Percentiles rank a stretch among this genome's conserved stretches.
These are phyloP conservation scores for Diaporthe sp. DNA, from an alignment of 2,329 filamentous ascomycete species.

Conservation along the genomic window DNA sequence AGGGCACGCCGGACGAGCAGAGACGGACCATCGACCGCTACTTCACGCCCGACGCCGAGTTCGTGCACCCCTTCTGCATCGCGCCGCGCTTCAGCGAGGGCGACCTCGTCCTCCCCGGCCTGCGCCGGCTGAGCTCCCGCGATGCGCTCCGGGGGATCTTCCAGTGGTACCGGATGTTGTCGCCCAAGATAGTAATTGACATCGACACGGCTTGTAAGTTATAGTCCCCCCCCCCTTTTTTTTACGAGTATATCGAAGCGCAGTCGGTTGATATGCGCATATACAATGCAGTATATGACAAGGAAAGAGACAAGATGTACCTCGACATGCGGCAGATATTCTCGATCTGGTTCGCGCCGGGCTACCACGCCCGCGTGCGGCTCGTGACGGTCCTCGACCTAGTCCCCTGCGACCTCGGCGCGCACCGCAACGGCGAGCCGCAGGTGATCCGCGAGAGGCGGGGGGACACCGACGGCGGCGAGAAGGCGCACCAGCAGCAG, in stretches of 20 bases:
- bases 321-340: constrained; percentile 82
- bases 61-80: constrained; percentile 84
- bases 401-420: constrained; percentile 47
- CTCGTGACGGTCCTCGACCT: constrained; percentile 79
- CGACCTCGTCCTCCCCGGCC: constrained; percentile 53
- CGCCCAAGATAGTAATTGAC: constrained; percentile 77
- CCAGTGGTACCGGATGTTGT: constrained; percentile 87
- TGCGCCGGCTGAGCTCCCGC: constrained; percentile 70
- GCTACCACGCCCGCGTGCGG: constrained; percentile 77
- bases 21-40: constrained; percentile 76
- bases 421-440: constrained; percentile 45
- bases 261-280: accelerated
- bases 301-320: constrained; percentile 76
- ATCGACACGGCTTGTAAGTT: constrained; percentile 70
- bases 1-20: constrained; percentile 77
- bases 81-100: constrained; percentile 68
- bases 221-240: too few relatives aligned
- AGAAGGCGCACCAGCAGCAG: neutral
- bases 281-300: constrained; percentile 72
- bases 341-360: constrained; percentile 81
- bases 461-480: constrained; percentile 42
- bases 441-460: constrained; percentile 23
- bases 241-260: neutral
- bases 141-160: constrained; percentile 79
- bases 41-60: constrained; percentile 80